Conservation (phyloP, 805 yeast species). For the Sugiyamaella boreocaroliniensis region DNA sequence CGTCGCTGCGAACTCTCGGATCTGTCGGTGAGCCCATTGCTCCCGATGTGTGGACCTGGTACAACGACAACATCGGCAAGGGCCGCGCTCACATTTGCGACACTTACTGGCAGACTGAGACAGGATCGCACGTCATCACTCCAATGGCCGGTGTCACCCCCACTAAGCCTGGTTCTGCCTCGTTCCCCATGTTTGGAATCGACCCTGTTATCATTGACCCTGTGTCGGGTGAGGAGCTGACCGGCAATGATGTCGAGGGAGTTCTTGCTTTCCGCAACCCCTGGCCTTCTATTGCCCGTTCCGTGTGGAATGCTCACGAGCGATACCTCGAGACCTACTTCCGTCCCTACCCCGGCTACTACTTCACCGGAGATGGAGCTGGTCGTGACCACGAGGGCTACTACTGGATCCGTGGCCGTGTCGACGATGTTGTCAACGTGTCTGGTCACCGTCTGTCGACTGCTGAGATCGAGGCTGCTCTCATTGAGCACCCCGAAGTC, state of each 20-base stretch:
- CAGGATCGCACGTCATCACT: slow-evolving; percentile 90
- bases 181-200: slow-evolving; percentile 93
- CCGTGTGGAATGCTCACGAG: slow-evolving; percentile 81
- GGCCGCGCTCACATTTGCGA: slow-evolving; percentile 83
- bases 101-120: slow-evolving; percentile 98
- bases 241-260: slow-evolving; percentile 90
- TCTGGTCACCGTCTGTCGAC: slow-evolving; percentile 95
- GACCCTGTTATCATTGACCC: slow-evolving; percentile 90
- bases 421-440: slow-evolving; percentile 95
- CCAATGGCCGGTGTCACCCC: slow-evolving; percentile 93
- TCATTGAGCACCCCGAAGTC: slow-evolving; percentile 70
- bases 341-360: slow-evolving; percentile 85
- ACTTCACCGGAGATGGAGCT: slow-evolving; percentile 98
- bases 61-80: slow-evolving; percentile 79
- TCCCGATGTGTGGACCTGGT: slow-evolving; percentile 95
- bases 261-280: slow-evolving; percentile 81
- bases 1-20: slow-evolving; percentile 77
- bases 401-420: slow-evolving; percentile 97
- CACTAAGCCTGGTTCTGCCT: slow-evolving; percentile 95
- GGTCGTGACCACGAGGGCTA: slow-evolving; percentile 94
- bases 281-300: slow-evolving; percentile 99
- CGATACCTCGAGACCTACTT: slow-evolving; percentile 88
- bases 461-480: slow-evolving; percentile 92
- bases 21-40: slow-evolving; percentile 97
- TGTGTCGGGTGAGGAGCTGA: slow-evolving; percentile 74